Conservation (phyloP, 352 stramenopile species). For the Globisporangium orthogonon region DNA sequence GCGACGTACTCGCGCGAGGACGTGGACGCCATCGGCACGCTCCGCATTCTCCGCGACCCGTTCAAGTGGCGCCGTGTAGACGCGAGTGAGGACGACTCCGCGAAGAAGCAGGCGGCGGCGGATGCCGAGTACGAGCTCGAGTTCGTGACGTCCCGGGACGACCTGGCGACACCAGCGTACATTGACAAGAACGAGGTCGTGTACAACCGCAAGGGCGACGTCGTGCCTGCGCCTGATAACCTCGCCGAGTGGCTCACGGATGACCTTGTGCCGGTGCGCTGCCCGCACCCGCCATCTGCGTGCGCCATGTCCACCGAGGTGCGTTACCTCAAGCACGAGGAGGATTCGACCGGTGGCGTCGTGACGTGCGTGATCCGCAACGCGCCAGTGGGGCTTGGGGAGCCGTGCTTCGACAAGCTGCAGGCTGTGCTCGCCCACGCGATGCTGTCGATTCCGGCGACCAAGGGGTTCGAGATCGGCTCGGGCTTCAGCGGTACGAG, state of each 20-base stretch:
- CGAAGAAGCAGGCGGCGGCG: slow-evolving; percentile 42
- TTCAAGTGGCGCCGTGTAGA: slow-evolving; percentile 50
- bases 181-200: slow-evolving; percentile 92
- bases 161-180: slow-evolving; percentile 75
- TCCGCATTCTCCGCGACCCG: slow-evolving; percentile 75
- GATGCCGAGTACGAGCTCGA: slow-evolving; percentile 66
- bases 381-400: slow-evolving; percentile 94
- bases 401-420: slow-evolving; percentile 99
- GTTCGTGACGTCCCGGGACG: slow-evolving; percentile 58
- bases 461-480: slow-evolving; percentile 98
- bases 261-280: slow-evolving; percentile 90
- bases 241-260: slow-evolving; percentile 67
- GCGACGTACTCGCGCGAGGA: slow-evolving; percentile 74
- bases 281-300: slow-evolving; percentile 89
- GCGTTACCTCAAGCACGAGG: slow-evolving; percentile 86
- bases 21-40: slow-evolving; percentile 72
- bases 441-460: slow-evolving; percentile 98
- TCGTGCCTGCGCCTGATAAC: slow-evolving; percentile 48
- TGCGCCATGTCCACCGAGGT: slow-evolving; percentile 95
- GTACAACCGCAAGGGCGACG: slow-evolving; percentile 78
- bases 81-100: slow-evolving; percentile 20
- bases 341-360: slow-evolving; percentile 92
- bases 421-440: slow-evolving; percentile 97
- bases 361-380: slow-evolving; percentile 97
- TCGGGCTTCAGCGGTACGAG: slow-evolving; percentile 93